phyloP scores from a whole-genome alignment of 164 flowering plant species.

The Malania oleifera region DNA sequence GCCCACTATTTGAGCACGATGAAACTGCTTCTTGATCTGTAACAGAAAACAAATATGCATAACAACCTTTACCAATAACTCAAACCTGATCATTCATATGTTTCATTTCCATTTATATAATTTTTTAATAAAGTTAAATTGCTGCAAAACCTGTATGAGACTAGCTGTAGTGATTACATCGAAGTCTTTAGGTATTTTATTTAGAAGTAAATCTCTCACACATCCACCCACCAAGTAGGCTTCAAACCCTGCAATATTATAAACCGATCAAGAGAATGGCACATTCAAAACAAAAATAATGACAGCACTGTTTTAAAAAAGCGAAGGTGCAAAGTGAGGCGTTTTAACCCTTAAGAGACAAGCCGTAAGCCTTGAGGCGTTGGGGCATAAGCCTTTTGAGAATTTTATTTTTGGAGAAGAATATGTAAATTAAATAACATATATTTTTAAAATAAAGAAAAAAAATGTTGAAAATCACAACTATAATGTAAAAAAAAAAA shows the following conservation, averaged over 20 bases:
- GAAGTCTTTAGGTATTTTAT: constrained; percentile 79
- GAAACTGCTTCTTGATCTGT: constrained; percentile 51
- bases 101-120: neutral
- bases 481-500: no score
- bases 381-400: no score
- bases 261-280: neutral
- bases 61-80: neutral
- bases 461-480: no score
- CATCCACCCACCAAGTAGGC: constrained; percentile 96
- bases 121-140: neutral
- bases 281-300: neutral
- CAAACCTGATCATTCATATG: neutral
- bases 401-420: no score
- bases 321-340: no score
- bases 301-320: no score
- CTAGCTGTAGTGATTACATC: constrained; percentile 85
- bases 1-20: constrained; percentile 51
- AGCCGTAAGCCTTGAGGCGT: no score
- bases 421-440: no score
- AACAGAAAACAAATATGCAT: constrained; percentile 6
- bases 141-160: constrained; percentile 51
- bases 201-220: constrained; percentile 78
- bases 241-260: constrained; percentile 52
- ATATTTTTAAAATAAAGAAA: no score
- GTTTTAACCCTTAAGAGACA: no score